Evolutionary conservation across 805 yeast genomes (phyloP).

Genomic region (Metschnikowia cubensis): DNA sequence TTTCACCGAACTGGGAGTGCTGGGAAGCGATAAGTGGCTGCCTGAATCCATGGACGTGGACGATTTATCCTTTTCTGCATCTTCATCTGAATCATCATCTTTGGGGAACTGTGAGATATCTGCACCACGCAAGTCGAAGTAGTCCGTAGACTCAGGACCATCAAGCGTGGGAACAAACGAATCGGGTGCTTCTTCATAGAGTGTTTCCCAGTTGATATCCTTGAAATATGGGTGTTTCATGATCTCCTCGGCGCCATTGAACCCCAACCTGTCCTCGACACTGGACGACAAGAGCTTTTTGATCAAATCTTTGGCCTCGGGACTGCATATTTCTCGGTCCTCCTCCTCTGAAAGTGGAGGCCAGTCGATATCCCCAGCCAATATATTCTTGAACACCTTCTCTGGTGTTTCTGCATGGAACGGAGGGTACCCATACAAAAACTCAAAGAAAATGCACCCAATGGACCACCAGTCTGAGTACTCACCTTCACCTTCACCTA

Average conservation of each 20-base stretch:
- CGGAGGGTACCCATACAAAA: conserved; percentile 91
- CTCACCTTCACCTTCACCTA: conserved; percentile 77
- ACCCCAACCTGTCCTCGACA: conserved; percentile 68
- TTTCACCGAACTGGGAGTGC: conserved; percentile 22
- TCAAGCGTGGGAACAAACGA: conserved; percentile 78
- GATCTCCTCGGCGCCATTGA: conserved; percentile 75
- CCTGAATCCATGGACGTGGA: conserved; percentile 1
- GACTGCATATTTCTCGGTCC: conserved; percentile 48
- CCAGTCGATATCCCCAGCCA: conserved; percentile 77
- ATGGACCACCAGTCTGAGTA: conserved; percentile 99
- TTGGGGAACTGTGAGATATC: conserved; percentile 57
- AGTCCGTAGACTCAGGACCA: conserved; percentile 84
- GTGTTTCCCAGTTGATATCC: conserved; percentile 66
- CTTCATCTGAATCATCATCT: conserved; percentile 42
- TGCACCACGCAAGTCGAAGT: conserved; percentile 91
- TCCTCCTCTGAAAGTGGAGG: conserved; percentile 62
- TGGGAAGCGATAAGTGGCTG: conserved; percentile 17
- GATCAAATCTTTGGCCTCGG: conserved; percentile 73
- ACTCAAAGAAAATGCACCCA: conserved; percentile 92
- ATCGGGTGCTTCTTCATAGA: conserved; percentile 62
- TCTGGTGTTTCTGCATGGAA: conserved; percentile 82
- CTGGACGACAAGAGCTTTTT: conserved; percentile 56
- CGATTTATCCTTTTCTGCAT: conserved; percentile 3
- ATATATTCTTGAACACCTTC: conserved; percentile 75
- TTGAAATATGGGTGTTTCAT: conserved; percentile 73